Evolutionary conservation across 345 rosid genomes (phyloP).

Genomic region (Hibiscus tridactylites): DNA sequence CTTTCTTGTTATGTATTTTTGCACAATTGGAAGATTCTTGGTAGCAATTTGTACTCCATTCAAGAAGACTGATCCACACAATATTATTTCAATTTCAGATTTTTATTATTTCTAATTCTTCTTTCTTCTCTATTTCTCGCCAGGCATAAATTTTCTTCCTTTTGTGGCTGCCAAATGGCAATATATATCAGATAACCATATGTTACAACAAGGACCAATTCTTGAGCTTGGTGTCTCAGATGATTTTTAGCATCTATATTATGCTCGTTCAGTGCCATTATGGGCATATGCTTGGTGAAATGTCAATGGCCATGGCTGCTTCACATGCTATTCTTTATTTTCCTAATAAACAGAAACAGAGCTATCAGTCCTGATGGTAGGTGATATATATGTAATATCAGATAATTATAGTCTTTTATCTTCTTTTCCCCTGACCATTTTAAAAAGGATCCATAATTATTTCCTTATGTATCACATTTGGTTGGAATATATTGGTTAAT

Average conservation of each 20-base stretch:
- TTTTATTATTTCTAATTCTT: neutral
- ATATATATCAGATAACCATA: constrained; percentile 29
- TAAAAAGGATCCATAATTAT: neutral
- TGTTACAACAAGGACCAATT: constrained; percentile 32
- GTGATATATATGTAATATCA: neutral
- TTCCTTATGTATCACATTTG: neutral
- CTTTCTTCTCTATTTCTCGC: constrained; percentile 7
- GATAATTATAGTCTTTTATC: neutral
- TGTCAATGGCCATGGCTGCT: constrained; percentile 32
- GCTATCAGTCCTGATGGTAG: constrained; percentile 69
- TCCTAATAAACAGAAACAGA: constrained; percentile 22
- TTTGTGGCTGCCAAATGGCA: constrained; percentile 15
- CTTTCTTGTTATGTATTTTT: neutral
- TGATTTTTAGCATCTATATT: constrained; percentile 51
- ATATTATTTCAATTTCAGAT: neutral
- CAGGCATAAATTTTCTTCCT: constrained; percentile 15
- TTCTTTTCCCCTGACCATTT: neutral
- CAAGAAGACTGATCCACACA: neutral
- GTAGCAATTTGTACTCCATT: neutral
- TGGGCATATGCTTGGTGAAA: constrained; percentile 55
- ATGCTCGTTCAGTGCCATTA: constrained; percentile 60
- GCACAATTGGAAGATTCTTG: neutral
- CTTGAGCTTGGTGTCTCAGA: constrained; percentile 46
- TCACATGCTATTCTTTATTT: constrained; percentile 26
- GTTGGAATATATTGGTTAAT: neutral